Base-by-base conservation (phyloP, 352 stramenopile species). In the Pythium pectinolyticum region DNA sequence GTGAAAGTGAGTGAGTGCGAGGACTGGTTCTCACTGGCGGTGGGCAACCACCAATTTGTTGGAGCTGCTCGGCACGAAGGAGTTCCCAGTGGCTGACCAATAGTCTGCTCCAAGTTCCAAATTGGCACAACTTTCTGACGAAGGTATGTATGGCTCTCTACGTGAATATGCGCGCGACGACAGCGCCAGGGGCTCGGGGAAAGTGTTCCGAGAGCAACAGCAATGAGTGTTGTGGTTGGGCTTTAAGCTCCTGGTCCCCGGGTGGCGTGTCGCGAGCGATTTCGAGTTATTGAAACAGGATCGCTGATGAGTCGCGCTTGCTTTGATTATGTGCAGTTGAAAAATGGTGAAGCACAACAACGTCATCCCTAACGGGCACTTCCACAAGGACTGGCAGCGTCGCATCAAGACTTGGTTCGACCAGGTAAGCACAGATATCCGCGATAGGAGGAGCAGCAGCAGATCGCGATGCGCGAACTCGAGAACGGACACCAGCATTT, bases 291-390 rank as follows among this genome's bases (percentile, higher is more conserved):
- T n/a, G n/a, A 22, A 22, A 43, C 30, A 32, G 56, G 53, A 62
- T 47, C 40, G 30, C 53, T 68, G 52, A 68, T 41, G 43, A 37
- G 39, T 20, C 50, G 19, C 30, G 28, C 39, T 58, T 25, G 61
- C 19, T 17, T 20, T 69, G 27, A 22, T 22, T 25, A 11, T 31
- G 39, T 32, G 59, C 52, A 83, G 72, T 81, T 88, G 75, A 86
- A 94, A 91, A 72, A 94, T 94, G 97, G 95, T 99, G 69, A 99
- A 99, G 91, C 97, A 99, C 87, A 99, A 99, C 86, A 99, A 99
- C 85, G 91, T 99, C 75, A 95, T 99, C 83, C 97, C 97, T 59
- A 99, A 99, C 84, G 95, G 96, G 70, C 97, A 99, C 84, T 99
- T 99, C 92, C 92, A 99, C 86, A 99, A 99, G 91, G 98, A 99